Evolutionary conservation across 2,329 filamentous ascomycete genomes (phyloP), one percentile per base, ranked within the genome.

Genomic region (Neofusicoccum laricinum): DNA sequence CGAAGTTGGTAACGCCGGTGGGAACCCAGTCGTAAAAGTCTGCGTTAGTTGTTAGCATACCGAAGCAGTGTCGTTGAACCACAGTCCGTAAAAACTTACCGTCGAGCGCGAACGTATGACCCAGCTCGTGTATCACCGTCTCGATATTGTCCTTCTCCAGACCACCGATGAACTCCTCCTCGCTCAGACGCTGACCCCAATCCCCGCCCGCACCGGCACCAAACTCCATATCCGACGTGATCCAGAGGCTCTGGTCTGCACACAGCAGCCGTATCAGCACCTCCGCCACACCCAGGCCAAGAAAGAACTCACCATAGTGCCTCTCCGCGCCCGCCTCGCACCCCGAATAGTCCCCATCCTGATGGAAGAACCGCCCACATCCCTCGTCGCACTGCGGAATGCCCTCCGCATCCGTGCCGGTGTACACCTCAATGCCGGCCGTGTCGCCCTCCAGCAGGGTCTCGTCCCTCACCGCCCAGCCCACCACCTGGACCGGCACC

Each of bases 11-110:
- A 32, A 78, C 67, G 6, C 79, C 79, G 8, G 72, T 73, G 0
- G 80, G 80, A 21, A 75, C 78, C 79, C 79, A 82, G 69, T 81
- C 78, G 66, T 76, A 76, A 70, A 78, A 81, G 64, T 81, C 73
- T 50, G 15, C 25, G 12, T 21, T 4, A 21, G 15, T n/a, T 12
- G 25, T 50, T n/a, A 50, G 25, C 21, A 34, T 15, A 15, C 15
- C 1, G 14, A 21, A 11, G 14, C 4, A 3, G 3, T 8, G 6
- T n/a, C 46, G 14, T 8, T 6, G 14, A 1, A 19, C 11, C 15
- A 15, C 49, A 2, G 25, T 5, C 10, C 21, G 1, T 12, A 25
- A 21, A 51, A 38, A 51, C 49, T 51, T 36, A 51, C 49, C 49
- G 6, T 51, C 49, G 3, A 51, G 49, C 3, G 32, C 49, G 15